phyloP scores from a whole-genome alignment of 1,284 basidiomycete species.

The Sporisorium reilianum region DNA sequence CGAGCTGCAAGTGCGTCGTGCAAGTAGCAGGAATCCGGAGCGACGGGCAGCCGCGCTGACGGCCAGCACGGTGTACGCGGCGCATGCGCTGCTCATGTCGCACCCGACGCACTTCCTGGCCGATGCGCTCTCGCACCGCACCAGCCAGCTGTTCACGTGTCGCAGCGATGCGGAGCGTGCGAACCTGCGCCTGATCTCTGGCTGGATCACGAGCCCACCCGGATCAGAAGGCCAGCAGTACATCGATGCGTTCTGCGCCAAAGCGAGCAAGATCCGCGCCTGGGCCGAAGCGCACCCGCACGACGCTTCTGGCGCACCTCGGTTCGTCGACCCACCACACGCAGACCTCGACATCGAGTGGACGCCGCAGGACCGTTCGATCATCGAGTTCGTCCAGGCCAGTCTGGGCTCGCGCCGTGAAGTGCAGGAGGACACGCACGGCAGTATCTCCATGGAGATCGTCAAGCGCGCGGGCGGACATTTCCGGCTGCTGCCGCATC shows the following conservation, averaged over 20 bases:
- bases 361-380: conserved; percentile 75
- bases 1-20: neutral
- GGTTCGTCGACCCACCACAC: conserved; percentile 60
- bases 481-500: conserved; percentile 38
- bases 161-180: conserved; percentile 77
- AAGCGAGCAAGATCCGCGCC: conserved; percentile 29
- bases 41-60: conserved; percentile 12
- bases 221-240: conserved; percentile 26
- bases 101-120: conserved; percentile 77
- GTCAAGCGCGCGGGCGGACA: conserved; percentile 74
- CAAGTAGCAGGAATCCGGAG: neutral
- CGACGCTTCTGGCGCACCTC: conserved; percentile 76
- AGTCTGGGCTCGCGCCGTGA: conserved; percentile 75
- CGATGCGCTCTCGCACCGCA: conserved; percentile 74
- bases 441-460: conserved; percentile 74
- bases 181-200: conserved; percentile 74
- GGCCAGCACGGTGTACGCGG: conserved; percentile 73
- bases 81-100: conserved; percentile 81
- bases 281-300: conserved; percentile 69
- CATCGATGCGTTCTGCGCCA: conserved; percentile 69
- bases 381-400: conserved; percentile 78
- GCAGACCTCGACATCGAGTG: conserved; percentile 69
- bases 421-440: conserved; percentile 78
- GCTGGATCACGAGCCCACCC: conserved; percentile 72
- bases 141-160: conserved; percentile 77